Base-by-base conservation (phyloP, 1,284 basidiomycete species). In the Xanthoconium separans region DNA sequence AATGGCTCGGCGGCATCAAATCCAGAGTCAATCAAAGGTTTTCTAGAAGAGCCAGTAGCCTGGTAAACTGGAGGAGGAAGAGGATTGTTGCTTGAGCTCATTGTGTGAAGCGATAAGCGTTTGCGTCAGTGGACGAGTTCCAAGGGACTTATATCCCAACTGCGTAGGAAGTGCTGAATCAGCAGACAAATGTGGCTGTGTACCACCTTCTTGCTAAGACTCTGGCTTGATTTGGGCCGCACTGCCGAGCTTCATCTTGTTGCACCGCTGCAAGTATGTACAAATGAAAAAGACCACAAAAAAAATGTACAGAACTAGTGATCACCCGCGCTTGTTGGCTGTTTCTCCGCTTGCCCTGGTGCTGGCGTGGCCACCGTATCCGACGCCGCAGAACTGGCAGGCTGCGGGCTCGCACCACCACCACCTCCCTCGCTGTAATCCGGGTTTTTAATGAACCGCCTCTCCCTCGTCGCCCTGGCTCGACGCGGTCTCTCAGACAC, bases 61-160 rank as follows among this genome's bases (percentile, higher is more conserved):
- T 66, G 60, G 65, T 86, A 86, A 13, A 75, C 74, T 2, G 83
- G 83, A 6, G 83, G 83, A 58, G 82, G 74, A 20, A 76, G 70
- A 45, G 82, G 76, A 71, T 83, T 79, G 29, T 52, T 51, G 55
- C 65, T 73, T 48, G 65, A 69, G 36, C 58, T 69, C 66, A 71
- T 50, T 47, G 54, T 50, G 61, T 4, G 29, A 31, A 27, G 37
- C 16, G 66, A 70, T 71, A 67, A 59, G 58, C 57, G 44, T 16
- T 6, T 27, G 31, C 55, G 47, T 24, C 34, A 36, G 33, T 18
- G 36, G n/a, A 11, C 11, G 30, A n/a, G 7, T 24, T 36, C 15
- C 18, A 6, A 34, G 31, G 5, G 1, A 44, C 29, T 56, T 54
- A 57, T 59, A 58, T 57, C 46, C 50, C 22, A 13, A 6, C 27